Evolutionary conservation across 768 basidiomycete genomes (phyloP), one percentile per base, ranked within the genome.

Genomic region (Rhizopogon roseolus): DNA sequence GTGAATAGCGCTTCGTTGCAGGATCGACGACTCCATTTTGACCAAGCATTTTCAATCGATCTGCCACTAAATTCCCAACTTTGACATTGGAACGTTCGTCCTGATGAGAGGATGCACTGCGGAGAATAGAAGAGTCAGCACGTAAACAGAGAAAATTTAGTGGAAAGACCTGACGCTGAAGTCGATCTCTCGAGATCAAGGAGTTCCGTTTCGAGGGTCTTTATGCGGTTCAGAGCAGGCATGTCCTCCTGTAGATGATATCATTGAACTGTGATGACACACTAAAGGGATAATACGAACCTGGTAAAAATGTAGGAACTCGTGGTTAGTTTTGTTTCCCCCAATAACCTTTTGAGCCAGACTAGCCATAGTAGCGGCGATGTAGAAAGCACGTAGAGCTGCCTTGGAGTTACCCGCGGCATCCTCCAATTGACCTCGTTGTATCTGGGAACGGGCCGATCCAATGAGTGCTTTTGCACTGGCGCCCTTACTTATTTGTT

Each of bases 11-110:
- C 65, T 87, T 88, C 11, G 78, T 69, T 14, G 77, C 72, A 27
- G 77, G 75, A 16, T 84, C 76, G 10, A 77, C 73, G 63, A 94
- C 68, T 1, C 93, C 93, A 44, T 81, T 84, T 55, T 81, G 82
- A 64, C 86, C 79, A 17, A 96, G 70, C 14, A 87, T 82, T 59
- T 79, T 82, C 71, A 93, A 78, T 48, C 93, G 81, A 71, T 93
- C 92, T 25, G 88, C 87, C 54, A 96, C 90, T 48, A 82, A 85
- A 6, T 76, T 82, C n/a, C 83, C 85, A 2, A 79, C 61, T 55
- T 76, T 76, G 50, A 60, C 69, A 40, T 74, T 72, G 14, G 76
- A 67, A 4, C 22, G 22, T 37, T 71, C 77, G 29, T 54, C 50
- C 16, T 36, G 57, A 32, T 57, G 10, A 36, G 41, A 52, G 25